Conservation (phyloP, 495 filamentous ascomycete genomes). For the Aspergillus kassunensis region DNA sequence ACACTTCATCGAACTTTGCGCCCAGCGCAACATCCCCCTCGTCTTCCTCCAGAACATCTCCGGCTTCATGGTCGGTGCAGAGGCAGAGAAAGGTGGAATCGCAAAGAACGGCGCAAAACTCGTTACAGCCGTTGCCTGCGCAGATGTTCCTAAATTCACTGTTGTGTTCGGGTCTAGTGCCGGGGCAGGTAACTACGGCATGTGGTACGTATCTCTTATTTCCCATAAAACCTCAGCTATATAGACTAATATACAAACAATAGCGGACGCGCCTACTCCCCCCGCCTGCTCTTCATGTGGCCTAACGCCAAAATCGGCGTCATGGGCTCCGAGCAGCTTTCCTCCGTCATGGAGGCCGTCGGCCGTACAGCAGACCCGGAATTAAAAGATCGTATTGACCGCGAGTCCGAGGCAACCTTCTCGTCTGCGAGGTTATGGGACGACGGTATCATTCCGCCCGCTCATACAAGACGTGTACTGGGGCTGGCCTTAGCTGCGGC, state of each 20-base stretch:
- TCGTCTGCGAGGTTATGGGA: conserved; percentile 91
- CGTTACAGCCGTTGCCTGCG: conserved; percentile 92
- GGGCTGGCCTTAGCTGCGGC: conserved; percentile 80
- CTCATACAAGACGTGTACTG: conserved; percentile 78
- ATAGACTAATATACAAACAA: conserved; percentile 3
- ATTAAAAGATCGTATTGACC: conserved; percentile 79
- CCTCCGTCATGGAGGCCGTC: conserved; percentile 90
- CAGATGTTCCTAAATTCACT: conserved; percentile 95
- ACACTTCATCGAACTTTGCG: conserved; percentile 97
- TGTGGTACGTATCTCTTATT: conserved; percentile 53
- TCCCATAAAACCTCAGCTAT: neutral
- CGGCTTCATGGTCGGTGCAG: conserved; percentile 95
- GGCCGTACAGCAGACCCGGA: conserved; percentile 78
- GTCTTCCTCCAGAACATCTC: conserved; percentile 96
- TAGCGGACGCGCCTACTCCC: conserved; percentile 88
- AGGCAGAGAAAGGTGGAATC: conserved; percentile 91
- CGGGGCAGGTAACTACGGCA: conserved; percentile 76
- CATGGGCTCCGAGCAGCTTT: conserved; percentile 93
- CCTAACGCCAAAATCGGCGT: conserved; percentile 92
- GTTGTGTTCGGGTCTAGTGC: conserved; percentile 85
- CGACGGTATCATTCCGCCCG: conserved; percentile 88
- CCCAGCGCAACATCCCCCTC: conserved; percentile 81
- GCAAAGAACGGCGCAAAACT: conserved; percentile 98
- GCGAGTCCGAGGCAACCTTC: conserved; percentile 84
- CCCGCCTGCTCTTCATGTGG: conserved; percentile 95